A percentile compares a stretch with the other conserved stretches of the same genome.
Evolutionary conservation across 2,329 filamentous ascomycete genomes (phyloP).

Genomic region (Rutstroemia sydowiana): DNA sequence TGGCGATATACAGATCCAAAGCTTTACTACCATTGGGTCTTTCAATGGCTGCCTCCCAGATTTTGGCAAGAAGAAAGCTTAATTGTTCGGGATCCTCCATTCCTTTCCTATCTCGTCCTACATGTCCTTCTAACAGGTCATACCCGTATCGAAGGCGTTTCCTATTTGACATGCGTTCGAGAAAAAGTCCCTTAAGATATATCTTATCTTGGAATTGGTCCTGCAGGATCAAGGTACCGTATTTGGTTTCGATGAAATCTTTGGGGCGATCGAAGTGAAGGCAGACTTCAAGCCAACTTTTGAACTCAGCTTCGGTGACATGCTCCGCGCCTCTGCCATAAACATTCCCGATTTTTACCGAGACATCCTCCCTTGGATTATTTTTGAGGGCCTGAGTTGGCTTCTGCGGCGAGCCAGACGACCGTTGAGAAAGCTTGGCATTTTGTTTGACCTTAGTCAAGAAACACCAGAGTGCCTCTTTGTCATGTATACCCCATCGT

Average conservation of each 20-base stretch:
- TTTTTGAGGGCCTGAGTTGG: not conserved
- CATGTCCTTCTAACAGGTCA: slow-evolving; percentile 7
- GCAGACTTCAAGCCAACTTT: slow-evolving; percentile 14
- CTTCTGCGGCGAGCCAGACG: not conserved
- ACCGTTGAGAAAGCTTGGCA: not conserved
- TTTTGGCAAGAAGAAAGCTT: slow-evolving; percentile 3
- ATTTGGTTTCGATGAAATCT: slow-evolving; percentile 4
- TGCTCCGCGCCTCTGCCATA: not conserved
- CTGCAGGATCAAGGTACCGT: slow-evolving; percentile 13
- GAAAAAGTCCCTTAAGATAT: slow-evolving; percentile 18
- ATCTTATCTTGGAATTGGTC: slow-evolving; percentile 6
- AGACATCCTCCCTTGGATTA: slow-evolving; percentile 18
- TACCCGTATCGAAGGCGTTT: slow-evolving; percentile 13
- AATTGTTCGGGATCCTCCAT: slow-evolving; percentile 6
- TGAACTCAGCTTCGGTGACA: not conserved
- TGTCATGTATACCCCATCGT: slow-evolving; percentile 8
- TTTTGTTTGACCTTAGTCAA: slow-evolving; percentile 2
- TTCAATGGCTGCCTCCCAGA: slow-evolving; percentile 15
- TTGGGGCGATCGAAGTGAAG: slow-evolving; percentile 12
- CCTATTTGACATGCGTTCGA: not conserved
- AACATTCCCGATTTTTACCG: slow-evolving; percentile 17
- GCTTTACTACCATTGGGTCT: not conserved
- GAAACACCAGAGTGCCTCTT: slow-evolving; percentile 12
- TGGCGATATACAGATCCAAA: slow-evolving; percentile 14
- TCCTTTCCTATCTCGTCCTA: slow-evolving; percentile 16